Evolutionary conservation across 768 basidiomycete species (phyloP), one percentile per base, ranked within the genome.

Genomic region (Arthromyces matolae): DNA sequence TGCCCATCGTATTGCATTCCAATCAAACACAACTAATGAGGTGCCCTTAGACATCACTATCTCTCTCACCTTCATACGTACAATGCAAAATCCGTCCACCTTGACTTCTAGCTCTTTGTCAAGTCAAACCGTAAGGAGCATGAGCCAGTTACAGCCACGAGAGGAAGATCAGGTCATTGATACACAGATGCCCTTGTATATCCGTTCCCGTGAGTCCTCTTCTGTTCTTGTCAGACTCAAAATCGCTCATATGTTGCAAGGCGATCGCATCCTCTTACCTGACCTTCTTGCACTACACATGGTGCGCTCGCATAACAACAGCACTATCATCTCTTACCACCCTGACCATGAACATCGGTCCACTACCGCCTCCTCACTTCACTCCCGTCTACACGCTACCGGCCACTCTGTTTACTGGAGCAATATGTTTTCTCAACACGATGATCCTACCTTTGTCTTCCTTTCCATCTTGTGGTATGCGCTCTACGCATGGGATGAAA

Each of bases 401-500:
- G 71, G 73, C 4, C 64, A 62, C 18, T 71, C 71, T 0, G 73
- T 76, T 2, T 75, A 77, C 51, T 77, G 75, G 75, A 65, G 64
- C 40, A 63, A 64, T 13, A 71, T 76, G 36, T 78, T 68, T 60
- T 61, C 52, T 10, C 59, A 60, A 8, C 64, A 68, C 43, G 41
- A 65, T 4, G 81, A 82, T 47, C 77, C 80, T 6, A 83, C 80
- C 0, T 80, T 81, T 46, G 55, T 82, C 8, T 65, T 82, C 36
- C 53, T 83, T 5, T 66, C 74, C 37, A 61, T 76, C 6, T 59
- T 83, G 19, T 83, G 81, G 81, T 80, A 80, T 47, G 73, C 78
- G 0, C 54, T 81, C 22, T 83, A 83, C 55, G 72, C 79, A 0
- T 83, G 81, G 71, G 81, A 83, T 40, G 78, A 83, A 58, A 64